These are phyloP conservation scores for Pseudogymnoascus sp. DNA, from an alignment of 2,329 filamentous ascomycete species.

Conservation along the genomic window DNA sequence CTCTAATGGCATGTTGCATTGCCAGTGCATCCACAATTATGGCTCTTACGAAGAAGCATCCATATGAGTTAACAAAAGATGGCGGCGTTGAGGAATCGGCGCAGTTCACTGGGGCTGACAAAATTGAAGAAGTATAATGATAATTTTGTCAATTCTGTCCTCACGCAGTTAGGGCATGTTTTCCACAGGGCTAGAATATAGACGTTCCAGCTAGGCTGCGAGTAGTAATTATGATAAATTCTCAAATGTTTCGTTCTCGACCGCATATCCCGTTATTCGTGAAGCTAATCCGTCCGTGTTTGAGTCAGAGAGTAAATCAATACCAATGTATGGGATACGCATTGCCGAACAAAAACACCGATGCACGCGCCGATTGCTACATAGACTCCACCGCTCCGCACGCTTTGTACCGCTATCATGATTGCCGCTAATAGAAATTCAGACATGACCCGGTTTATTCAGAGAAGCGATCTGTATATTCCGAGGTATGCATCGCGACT, in stretches of 20 bases:
- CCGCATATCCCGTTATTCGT: too few species aligned
- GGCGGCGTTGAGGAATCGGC: conserved; percentile 9
- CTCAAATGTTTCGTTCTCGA: background rate
- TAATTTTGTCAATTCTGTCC: background rate
- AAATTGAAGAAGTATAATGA: background rate
- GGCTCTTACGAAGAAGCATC: conserved; percentile 13
- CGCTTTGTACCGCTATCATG: too few species aligned
- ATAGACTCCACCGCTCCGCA: too few species aligned
- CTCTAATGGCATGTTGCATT: conserved; percentile 12
- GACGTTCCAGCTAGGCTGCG: background rate
- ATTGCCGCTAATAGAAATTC: too few species aligned
- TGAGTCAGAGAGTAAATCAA: too few species aligned
- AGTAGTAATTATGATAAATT: background rate
- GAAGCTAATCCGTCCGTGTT: too few species aligned
- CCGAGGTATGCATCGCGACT: too few species aligned
- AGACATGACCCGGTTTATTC: too few species aligned
- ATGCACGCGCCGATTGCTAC: too few species aligned
- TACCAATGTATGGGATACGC: too few species aligned
- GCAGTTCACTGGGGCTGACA: background rate
- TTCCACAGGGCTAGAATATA: background rate
- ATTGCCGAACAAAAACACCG: too few species aligned
- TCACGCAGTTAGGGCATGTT: background rate
- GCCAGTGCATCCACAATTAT: conserved; percentile 12
- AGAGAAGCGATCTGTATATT: too few species aligned
- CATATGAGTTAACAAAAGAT: conserved; percentile 12